These are phyloP conservation scores for Pleurotus tuber-regium DNA, from an alignment of 768 basidiomycete genomes.

Conservation along the genomic window DNA sequence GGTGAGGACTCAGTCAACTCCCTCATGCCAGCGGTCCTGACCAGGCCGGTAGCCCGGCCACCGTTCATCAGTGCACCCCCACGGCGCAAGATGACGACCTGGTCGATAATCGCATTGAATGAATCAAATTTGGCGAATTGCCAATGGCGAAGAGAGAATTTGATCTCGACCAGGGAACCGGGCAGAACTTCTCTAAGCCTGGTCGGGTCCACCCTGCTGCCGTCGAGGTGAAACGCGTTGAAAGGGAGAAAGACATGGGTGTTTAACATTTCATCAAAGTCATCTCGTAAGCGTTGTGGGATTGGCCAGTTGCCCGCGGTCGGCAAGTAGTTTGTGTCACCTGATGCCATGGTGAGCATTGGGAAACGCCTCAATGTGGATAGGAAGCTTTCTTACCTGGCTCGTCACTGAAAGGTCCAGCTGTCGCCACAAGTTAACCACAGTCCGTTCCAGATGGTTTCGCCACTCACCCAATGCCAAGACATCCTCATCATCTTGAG, in stretches of 20 bases:
- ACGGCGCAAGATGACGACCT: background rate
- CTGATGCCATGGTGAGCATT: background rate
- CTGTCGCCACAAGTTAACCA: too few species aligned
- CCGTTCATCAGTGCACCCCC: background rate
- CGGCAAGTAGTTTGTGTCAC: background rate
- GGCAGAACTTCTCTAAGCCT: background rate
- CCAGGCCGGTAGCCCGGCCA: background rate
- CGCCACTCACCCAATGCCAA: too few species aligned
- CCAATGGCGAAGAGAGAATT: slow-evolving; percentile 8
- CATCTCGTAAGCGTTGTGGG: background rate
- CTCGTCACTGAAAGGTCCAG: background rate
- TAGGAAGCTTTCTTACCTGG: background rate
- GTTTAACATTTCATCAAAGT: background rate
- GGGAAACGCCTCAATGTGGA: too few species aligned
- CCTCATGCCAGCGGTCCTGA: too few species aligned
- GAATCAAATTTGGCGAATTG: background rate
- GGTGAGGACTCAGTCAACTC: too few species aligned
- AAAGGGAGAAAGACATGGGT: slow-evolving; percentile 2
- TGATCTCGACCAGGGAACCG: slow-evolving; percentile 3
- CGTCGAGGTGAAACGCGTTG: background rate
- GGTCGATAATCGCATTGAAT: background rate
- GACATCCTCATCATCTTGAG: too few species aligned
- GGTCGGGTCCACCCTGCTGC: background rate
- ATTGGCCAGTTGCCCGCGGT: background rate
- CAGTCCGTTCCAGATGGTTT: too few species aligned